These are phyloP conservation scores for Coemansia sp. DNA, from an alignment of 192 early-diverging fungal genomes.

Conservation along the genomic window DNA sequence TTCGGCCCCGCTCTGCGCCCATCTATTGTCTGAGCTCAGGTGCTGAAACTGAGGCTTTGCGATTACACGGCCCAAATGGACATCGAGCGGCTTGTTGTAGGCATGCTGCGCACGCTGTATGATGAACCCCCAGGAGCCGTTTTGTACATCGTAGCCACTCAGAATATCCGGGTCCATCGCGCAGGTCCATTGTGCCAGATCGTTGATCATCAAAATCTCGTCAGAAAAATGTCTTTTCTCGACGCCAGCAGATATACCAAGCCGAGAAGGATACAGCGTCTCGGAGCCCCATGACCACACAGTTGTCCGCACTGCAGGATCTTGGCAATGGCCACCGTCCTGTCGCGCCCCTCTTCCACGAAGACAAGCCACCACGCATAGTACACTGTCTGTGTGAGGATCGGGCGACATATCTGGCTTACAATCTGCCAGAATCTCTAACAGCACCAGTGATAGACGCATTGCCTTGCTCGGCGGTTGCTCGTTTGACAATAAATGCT, in stretches of 20 bases:
- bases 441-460: conserved; percentile 18
- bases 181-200: conserved; percentile 57
- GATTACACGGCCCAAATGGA: conserved; percentile 53
- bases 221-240: conserved; percentile 41
- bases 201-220: conserved; percentile 62
- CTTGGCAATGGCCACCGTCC: neutral
- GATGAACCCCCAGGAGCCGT: conserved; percentile 86
- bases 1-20: conserved; percentile 6
- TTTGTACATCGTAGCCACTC: conserved; percentile 83
- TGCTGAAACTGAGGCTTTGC: neutral
- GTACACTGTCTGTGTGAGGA: conserved; percentile 63
- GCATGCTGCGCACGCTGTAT: conserved; percentile 56
- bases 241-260: conserved; percentile 18
- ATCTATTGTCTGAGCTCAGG: neutral
- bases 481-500: neutral
- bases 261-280: conserved; percentile 4
- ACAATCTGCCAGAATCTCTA: conserved; percentile 25
- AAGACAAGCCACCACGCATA: conserved; percentile 33
- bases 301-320: neutral
- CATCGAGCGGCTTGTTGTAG: conserved; percentile 50
- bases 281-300: conserved; percentile 25
- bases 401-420: conserved; percentile 60
- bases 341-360: neutral
- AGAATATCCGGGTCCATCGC: conserved; percentile 81
- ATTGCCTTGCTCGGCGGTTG: neutral